A percentile compares a stretch with the other conserved stretches of the same genome.
Evolutionary conservation across 1,284 basidiomycete species (phyloP).

Genomic region (Psilocybe mexicana): DNA sequence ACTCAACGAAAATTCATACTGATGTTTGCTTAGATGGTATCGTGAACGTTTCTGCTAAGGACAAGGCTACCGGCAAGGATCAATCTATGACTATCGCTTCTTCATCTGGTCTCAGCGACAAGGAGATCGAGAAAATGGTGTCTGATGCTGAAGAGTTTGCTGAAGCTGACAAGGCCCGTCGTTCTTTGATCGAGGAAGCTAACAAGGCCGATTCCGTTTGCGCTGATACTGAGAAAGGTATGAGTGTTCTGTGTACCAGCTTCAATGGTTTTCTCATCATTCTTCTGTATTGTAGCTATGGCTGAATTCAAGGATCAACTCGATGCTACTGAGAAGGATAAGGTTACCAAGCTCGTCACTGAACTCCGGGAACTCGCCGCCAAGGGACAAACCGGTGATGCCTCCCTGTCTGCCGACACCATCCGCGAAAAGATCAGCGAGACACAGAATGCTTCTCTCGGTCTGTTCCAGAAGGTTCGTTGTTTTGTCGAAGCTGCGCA

Average conservation of each 20-base stretch:
- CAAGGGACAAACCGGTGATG: constrained; percentile 90
- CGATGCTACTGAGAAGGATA: constrained; percentile 90
- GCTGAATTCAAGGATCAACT: constrained; percentile 98
- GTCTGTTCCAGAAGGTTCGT: constrained; percentile 89
- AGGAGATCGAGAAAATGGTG: constrained; percentile 98
- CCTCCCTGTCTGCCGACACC: constrained; percentile 77
- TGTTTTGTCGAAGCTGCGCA: not conserved
- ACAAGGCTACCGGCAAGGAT: constrained; percentile 97
- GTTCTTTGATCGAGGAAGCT: constrained; percentile 90
- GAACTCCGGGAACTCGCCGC: constrained; percentile 90
- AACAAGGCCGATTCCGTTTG: constrained; percentile 97
- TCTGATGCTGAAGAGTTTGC: constrained; percentile 92
- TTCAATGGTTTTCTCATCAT: constrained; percentile 2
- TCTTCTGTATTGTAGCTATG: constrained; percentile 60
- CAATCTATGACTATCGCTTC: constrained; percentile 98
- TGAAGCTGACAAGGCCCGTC: constrained; percentile 88
- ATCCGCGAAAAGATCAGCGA: constrained; percentile 95
- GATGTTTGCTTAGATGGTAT: constrained; percentile 70
- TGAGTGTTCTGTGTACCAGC: constrained; percentile 20
- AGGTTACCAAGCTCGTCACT: constrained; percentile 82
- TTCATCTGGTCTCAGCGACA: constrained; percentile 93
- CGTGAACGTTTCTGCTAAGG: constrained; percentile 95
- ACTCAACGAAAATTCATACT: constrained; percentile 1
- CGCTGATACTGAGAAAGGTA: constrained; percentile 93
- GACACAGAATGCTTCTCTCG: constrained; percentile 95